Percentiles rank a stretch among this genome's conserved stretches.
Evolutionary conservation across 805 yeast genomes (phyloP).

Genomic region (Lachancea sp.): DNA sequence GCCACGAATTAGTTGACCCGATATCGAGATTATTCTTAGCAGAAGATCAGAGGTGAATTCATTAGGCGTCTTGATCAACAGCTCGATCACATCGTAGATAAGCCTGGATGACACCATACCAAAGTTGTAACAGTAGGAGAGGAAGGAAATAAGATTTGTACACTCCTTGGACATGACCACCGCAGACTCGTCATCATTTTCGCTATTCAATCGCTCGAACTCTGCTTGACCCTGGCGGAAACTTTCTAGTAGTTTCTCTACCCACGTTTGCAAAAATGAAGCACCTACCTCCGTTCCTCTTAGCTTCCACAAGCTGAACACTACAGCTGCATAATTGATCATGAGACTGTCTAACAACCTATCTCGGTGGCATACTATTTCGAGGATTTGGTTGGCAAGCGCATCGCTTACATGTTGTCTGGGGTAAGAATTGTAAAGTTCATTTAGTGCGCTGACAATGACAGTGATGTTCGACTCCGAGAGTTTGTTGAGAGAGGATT

Average conservation of each 20-base stretch:
- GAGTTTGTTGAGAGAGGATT: conserved; percentile 80
- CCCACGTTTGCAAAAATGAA: conserved; percentile 64
- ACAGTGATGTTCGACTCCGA: conserved; percentile 77
- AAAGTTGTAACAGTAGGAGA: conserved; percentile 71
- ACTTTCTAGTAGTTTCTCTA: conserved; percentile 56
- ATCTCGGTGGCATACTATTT: conserved; percentile 57
- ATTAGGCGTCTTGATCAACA: conserved; percentile 47
- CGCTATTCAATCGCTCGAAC: background rate
- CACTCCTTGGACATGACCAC: conserved; percentile 38
- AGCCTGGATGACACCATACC: conserved; percentile 69
- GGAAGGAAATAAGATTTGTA: conserved; percentile 61
- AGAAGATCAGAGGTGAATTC: conserved; percentile 75
- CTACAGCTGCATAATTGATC: conserved; percentile 69
- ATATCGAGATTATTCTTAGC: conserved; percentile 60
- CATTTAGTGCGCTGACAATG: conserved; percentile 63
- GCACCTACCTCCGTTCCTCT: conserved; percentile 93
- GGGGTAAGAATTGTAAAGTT: conserved; percentile 58
- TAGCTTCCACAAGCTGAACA: conserved; percentile 64
- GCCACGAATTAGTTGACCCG: conserved; percentile 79
- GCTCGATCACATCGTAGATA: conserved; percentile 66
- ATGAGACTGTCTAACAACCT: conserved; percentile 73
- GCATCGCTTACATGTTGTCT: conserved; percentile 74
- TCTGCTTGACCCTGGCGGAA: conserved; percentile 23
- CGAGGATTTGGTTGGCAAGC: conserved; percentile 55
- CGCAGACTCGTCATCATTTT: conserved; percentile 5